Conservation (phyloP, 129 eudicot genomes). For the Oenanthe sinensis region DNA sequence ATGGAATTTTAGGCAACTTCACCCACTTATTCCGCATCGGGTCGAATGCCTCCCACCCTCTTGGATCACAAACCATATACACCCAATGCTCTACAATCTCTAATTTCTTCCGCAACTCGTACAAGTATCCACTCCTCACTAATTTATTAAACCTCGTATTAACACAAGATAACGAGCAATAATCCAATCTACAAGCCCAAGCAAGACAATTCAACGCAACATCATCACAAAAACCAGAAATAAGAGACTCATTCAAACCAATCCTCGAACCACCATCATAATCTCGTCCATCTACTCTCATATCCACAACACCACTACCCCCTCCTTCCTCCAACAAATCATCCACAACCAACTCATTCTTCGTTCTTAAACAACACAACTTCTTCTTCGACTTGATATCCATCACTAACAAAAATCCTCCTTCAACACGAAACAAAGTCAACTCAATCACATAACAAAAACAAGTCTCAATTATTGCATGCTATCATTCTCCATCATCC, state of each 20-base stretch:
- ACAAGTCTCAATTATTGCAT: conserved; percentile 19
- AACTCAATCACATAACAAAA: conserved; percentile 11
- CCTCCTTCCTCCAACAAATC: conserved; percentile 24
- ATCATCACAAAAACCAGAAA: conserved; percentile 62
- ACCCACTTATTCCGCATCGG: conserved; percentile 50
- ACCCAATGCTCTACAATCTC: conserved; percentile 69
- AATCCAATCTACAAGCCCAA: conserved; percentile 48
- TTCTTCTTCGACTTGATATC: conserved; percentile 17
- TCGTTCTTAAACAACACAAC: conserved; percentile 12
- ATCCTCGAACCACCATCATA: conserved; percentile 24
- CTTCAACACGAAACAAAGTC: conserved; percentile 11
- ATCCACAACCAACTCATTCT: conserved; percentile 12
- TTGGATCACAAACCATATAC: conserved; percentile 66
- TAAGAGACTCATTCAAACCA: conserved; percentile 34
- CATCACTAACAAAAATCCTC: conserved; percentile 6
- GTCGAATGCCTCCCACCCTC: conserved; percentile 74
- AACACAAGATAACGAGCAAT: conserved; percentile 46
- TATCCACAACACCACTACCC: conserved; percentile 6
- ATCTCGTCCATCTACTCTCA: conserved; percentile 20
- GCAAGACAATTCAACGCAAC: conserved; percentile 62
- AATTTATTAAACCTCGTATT: conserved; percentile 37
- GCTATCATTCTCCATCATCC: conserved; percentile 14
- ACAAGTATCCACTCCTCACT: conserved; percentile 46
- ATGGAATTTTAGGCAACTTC: conserved; percentile 49
- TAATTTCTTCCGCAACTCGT: conserved; percentile 47